A percentile compares a stretch with the other conserved stretches of the same genome.
Evolutionary conservation across 106 monocot genomes (phyloP).

Genomic region (Triglochin maritima): DNA sequence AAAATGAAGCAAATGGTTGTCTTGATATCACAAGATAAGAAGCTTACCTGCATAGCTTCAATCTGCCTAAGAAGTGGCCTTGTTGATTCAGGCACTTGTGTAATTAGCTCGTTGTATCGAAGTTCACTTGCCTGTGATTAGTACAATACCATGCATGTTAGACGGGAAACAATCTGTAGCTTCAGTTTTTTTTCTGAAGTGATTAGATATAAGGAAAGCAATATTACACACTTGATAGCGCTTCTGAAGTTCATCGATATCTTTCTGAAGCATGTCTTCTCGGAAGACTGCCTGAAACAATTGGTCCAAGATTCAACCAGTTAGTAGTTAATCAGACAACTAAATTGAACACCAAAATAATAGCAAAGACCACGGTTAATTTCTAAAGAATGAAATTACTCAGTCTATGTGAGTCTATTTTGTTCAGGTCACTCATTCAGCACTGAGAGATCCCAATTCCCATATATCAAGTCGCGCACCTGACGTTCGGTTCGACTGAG

Average conservation of each 20-base stretch:
- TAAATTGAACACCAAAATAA: background rate
- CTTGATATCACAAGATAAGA: background rate
- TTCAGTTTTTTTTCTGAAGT: background rate
- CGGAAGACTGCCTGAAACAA: conserved; percentile 51
- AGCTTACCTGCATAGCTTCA: conserved; percentile 91
- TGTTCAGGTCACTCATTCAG: no score
- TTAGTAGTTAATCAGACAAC: background rate
- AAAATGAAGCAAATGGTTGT: background rate
- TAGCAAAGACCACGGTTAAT: no score
- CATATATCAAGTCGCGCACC: conserved; percentile 19
- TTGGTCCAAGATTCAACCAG: background rate
- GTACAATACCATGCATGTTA: background rate
- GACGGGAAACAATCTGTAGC: background rate
- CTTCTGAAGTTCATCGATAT: conserved; percentile 89
- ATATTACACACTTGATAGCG: conserved; percentile 62
- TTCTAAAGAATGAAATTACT: no score
- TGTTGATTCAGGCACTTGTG: conserved; percentile 95
- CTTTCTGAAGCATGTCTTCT: conserved; percentile 86
- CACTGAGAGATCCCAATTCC: no score
- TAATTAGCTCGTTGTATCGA: conserved; percentile 85
- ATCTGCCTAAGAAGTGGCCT: conserved; percentile 92
- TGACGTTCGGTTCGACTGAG: conserved; percentile 85
- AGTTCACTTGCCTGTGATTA: conserved; percentile 80
- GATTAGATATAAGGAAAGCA: background rate
- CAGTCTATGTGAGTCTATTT: no score